Evolutionary conservation across 2,329 filamentous ascomycete species (phyloP), one percentile per base, ranked within the genome.

Genomic region (Pyrenochaeta sp.): DNA sequence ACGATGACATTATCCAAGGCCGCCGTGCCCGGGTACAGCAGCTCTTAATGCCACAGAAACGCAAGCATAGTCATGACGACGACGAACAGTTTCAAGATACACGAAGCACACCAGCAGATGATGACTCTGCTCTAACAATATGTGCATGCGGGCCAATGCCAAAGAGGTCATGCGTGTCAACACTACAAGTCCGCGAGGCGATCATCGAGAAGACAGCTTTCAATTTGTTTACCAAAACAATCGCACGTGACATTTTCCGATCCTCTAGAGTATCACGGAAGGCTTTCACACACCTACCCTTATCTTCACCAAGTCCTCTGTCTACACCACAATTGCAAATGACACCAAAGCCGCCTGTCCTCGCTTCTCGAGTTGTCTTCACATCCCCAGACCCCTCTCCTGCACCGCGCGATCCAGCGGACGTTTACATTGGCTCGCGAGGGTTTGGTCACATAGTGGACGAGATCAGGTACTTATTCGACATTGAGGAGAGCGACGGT

Each of bases 191-290:
- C 5, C 2, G 32, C 2, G 22, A 2, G 1, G 25, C 27, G 13
- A n/a, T 5, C 12, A 42, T 56, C 2, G 8, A 50, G 28, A 10
- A 28, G 1, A 45, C 56, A 27, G 53, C 54, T 6, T 37, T 42
- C 10, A 24, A 50, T 13, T 15, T 47, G 6, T 13, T 39, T n/a
- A 59, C 52, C 22, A 24, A 37, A 27, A 5, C 28, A 1, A 39
- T 53, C 12, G 15, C n/a, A 5, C 50, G 58, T 22, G 37, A 42
- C 3, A 56, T 57, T 28, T 60, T 60, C 25, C 36, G 5, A 13
- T 30, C 43, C 1, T 12, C 54, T 5, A 36, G 53, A 24, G 25
- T 3, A 36, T 28, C n/a, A 22, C 19, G n/a, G 3, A 22, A 19
- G n/a, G n/a, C 5, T 39, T 8, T 30, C 6, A n/a, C n/a, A 37